A percentile compares a stretch with the other conserved stretches of the same genome.
phyloP scores from a whole-genome alignment of 768 basidiomycete species.

The Lactarius akahatsu region DNA sequence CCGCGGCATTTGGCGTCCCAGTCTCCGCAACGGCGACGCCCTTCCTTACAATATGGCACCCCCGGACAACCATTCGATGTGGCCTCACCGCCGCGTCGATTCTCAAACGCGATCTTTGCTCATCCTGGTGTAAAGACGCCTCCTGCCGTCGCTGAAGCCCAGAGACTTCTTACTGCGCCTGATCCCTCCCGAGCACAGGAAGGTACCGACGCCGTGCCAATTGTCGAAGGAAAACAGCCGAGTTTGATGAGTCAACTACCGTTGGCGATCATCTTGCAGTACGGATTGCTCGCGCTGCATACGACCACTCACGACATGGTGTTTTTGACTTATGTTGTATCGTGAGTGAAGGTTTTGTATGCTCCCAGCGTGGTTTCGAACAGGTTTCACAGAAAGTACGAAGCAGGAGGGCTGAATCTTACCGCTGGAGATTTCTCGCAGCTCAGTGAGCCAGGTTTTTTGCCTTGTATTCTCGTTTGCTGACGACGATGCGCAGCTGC shows the following conservation, averaged over 20 bases:
- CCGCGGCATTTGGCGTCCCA: constrained; percentile 21
- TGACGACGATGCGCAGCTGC: constrained; percentile 57
- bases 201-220: constrained; percentile 40
- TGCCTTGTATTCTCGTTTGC: constrained; percentile 10
- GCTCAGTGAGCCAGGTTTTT: constrained; percentile 56
- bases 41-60: constrained; percentile 27
- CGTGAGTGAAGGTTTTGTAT: constrained; percentile 49
- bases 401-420: constrained; percentile 85
- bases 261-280: constrained; percentile 82
- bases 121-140: constrained; percentile 82
- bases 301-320: constrained; percentile 88
- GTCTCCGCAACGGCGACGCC: too few relatives aligned
- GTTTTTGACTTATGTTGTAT: constrained; percentile 88
- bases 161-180: constrained; percentile 47
- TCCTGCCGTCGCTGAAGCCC: constrained; percentile 71
- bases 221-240: constrained; percentile 52
- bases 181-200: constrained; percentile 41
- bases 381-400: constrained; percentile 57
- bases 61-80: constrained; percentile 34
- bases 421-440: constrained; percentile 91
- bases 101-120: constrained; percentile 67
- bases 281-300: constrained; percentile 85
- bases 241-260: constrained; percentile 77
- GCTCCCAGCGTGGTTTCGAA: constrained; percentile 11
- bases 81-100: constrained; percentile 48